These are phyloP conservation scores for Saturnispora galanensis DNA, from an alignment of 805 yeast genomes.

Conservation along the genomic window DNA sequence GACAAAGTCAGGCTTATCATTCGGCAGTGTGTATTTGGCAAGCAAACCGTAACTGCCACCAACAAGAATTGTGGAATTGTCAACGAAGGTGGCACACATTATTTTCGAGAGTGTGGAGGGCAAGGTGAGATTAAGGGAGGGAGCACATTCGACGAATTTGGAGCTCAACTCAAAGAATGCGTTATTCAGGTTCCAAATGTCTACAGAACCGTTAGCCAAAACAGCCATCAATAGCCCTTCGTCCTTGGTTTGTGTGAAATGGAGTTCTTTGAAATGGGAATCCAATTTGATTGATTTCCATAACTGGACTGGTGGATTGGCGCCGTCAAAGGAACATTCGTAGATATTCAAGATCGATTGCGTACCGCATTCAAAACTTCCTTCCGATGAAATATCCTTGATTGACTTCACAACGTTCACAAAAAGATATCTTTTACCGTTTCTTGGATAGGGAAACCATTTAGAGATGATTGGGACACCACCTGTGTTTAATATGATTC, in stretches of 20 bases:
- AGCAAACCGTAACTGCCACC: slow-evolving; percentile 24
- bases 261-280: slow-evolving; percentile 21
- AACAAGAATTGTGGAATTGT: slow-evolving; percentile 16
- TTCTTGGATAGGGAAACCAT: slow-evolving; percentile 19
- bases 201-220: slow-evolving; percentile 21
- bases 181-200: slow-evolving; percentile 18
- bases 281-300: slow-evolving; percentile 15
- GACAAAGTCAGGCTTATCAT: slow-evolving; percentile 17
- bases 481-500: slow-evolving; percentile 23
- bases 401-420: slow-evolving; percentile 16
- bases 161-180: slow-evolving; percentile 9
- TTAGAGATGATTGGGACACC: slow-evolving; percentile 22
- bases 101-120: slow-evolving; percentile 11
- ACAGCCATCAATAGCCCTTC: slow-evolving; percentile 17
- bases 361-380: slow-evolving; percentile 8
- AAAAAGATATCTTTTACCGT: slow-evolving; percentile 19
- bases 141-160: slow-evolving; percentile 4
- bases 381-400: slow-evolving; percentile 11
- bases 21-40: slow-evolving; percentile 20
- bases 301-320: slow-evolving; percentile 5
- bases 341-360: slow-evolving; percentile 18
- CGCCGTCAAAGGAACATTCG: slow-evolving; percentile 11
- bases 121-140: slow-evolving; percentile 12
- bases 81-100: slow-evolving; percentile 22
- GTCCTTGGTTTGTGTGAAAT: slow-evolving; percentile 16